phyloP scores from a whole-genome alignment of 768 basidiomycete species.

The Lentinula lateritia region DNA sequence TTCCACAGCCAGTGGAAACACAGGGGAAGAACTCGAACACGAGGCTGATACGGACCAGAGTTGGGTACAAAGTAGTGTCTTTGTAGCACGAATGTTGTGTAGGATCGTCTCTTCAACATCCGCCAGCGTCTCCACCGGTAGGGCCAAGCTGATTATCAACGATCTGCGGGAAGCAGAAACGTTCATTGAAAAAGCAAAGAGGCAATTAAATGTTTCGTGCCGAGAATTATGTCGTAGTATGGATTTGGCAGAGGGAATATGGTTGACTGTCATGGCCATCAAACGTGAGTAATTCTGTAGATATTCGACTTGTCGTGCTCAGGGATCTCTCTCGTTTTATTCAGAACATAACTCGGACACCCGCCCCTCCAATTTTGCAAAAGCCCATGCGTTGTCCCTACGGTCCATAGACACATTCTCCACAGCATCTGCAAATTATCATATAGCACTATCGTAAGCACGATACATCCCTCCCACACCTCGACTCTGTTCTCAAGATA shows the following conservation, averaged over 20 bases:
- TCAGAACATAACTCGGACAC: slow-evolving; percentile 62
- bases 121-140: background rate
- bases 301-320: background rate
- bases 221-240: slow-evolving; percentile 54
- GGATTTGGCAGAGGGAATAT: slow-evolving; percentile 67
- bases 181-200: slow-evolving; percentile 55
- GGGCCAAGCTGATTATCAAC: slow-evolving; percentile 36
- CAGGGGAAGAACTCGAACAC: slow-evolving; percentile 20
- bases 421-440: slow-evolving; percentile 61
- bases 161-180: slow-evolving; percentile 59
- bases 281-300: slow-evolving; percentile 41
- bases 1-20: slow-evolving; percentile 18
- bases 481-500: background rate
- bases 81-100: slow-evolving; percentile 76
- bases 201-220: slow-evolving; percentile 43
- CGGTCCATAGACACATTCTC: slow-evolving; percentile 42
- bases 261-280: slow-evolving; percentile 61
- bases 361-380: slow-evolving; percentile 52
- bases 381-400: slow-evolving; percentile 47
- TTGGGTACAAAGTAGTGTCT: slow-evolving; percentile 75
- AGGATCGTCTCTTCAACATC: slow-evolving; percentile 27
- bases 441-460: slow-evolving; percentile 72
- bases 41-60: slow-evolving; percentile 60
- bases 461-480: slow-evolving; percentile 46
- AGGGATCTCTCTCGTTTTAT: background rate